Evolutionary conservation across 257 asterid genomes (phyloP), one percentile per base, ranked within the genome.

Genomic region (Solanum dulcamara): DNA sequence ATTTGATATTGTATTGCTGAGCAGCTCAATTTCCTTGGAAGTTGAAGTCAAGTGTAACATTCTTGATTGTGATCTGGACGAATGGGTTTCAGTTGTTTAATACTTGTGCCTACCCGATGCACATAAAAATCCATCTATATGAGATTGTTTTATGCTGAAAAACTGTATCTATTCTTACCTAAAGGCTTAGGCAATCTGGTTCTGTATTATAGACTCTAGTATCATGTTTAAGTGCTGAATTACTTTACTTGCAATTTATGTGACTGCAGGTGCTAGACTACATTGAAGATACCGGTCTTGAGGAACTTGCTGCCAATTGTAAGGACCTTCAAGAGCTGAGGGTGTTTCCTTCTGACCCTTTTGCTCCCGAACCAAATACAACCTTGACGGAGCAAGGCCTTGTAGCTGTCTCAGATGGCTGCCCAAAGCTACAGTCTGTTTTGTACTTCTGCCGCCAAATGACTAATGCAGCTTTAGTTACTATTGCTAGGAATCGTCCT

Each of bases 301-400:
- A 95, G 83, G 91, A 91, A 53, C 87, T 96, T 67, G 94, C 98
- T 5, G 81, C 93, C 48, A 89, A 96, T 59, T 96, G 99, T 91
- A 96, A 95, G 90, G 94, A 92, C 88, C 91, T 96, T 81, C 95
- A 90, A 50, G 99, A 95, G 77, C 94, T 96, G 53, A 87, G 99
- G 79, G 99, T 96, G n/a, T 96, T 96, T 81, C 99, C 98, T 33
- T 96, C 99, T 0, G 98, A 95, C 40, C 99, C 98, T 14, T 95
- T 84, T 67, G 97, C 90, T 67, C 95, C 90, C 24, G 99, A 94
- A 64, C 93, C 94, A n/a, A 92, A 96, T 38, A 96, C 93, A 8
- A 90, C 92, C 75, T 88, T 96, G 87, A 96, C 99, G 0, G 99
- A 96, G 85, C 92, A 88, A 81, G 99, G 99, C 80, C 99, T 96